Percentiles rank a stretch among this genome's conserved stretches.
Conservation (phyloP, 306 rosid genomes). For the Castanospermum australe region DNA sequence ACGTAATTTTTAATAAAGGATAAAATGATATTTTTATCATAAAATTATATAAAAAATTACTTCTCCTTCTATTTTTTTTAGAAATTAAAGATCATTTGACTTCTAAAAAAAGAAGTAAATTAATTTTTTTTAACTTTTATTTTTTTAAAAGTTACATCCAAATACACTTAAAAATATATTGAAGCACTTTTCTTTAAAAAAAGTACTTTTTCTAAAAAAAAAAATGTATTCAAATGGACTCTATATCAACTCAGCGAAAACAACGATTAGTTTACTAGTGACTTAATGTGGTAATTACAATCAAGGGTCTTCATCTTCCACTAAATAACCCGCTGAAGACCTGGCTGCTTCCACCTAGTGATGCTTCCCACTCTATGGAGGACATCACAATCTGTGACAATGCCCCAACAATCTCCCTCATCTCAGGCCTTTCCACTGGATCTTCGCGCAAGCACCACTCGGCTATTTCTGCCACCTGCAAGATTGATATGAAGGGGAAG, state of each 20-base stretch:
- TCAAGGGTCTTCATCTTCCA: slow-evolving; percentile 58
- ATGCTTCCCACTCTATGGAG: slow-evolving; percentile 78
- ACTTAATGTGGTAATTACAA: neutral
- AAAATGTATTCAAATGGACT: too few relatives aligned
- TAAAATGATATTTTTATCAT: too few relatives aligned
- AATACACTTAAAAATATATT: too few relatives aligned
- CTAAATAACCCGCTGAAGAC: slow-evolving; percentile 60
- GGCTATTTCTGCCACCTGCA: slow-evolving; percentile 68
- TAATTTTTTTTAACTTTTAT: too few relatives aligned
- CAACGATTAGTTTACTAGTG: neutral
- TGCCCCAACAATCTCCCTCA: slow-evolving; percentile 53
- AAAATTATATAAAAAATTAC: too few relatives aligned
- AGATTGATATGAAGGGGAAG: neutral
- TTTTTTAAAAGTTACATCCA: too few relatives aligned
- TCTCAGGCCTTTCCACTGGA: slow-evolving; percentile 73
- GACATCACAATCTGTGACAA: slow-evolving; percentile 52
- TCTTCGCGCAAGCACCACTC: slow-evolving; percentile 68
- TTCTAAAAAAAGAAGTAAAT: too few relatives aligned
- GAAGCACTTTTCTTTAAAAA: too few relatives aligned
- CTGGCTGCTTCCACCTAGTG: slow-evolving; percentile 66
- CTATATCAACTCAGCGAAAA: neutral
- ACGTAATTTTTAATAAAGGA: too few relatives aligned
- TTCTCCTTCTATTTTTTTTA: too few relatives aligned
- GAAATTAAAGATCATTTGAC: too few relatives aligned
- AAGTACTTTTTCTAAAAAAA: too few relatives aligned